Percentiles rank a stretch among this genome's conserved stretches.
phyloP scores from a whole-genome alignment of 108 stramenopile genomes.

The Cylindrotheca fusiformis region DNA sequence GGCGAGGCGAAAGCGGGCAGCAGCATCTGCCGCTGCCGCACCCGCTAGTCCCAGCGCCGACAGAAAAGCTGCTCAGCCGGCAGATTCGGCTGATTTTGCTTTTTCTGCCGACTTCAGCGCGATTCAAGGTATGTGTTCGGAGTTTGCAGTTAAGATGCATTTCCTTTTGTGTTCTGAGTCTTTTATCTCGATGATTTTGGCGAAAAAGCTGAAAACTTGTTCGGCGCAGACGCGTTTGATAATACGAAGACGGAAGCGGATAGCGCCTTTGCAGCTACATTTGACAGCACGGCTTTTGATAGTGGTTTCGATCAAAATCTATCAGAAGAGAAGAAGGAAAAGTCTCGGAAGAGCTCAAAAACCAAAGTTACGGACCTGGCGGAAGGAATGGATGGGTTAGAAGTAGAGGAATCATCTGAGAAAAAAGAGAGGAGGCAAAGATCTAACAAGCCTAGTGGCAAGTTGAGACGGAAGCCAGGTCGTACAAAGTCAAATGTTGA shows the following conservation, averaged over 20 bases:
- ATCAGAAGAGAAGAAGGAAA: no score
- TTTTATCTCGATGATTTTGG: background rate
- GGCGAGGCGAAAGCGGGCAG: slow-evolving; percentile 63
- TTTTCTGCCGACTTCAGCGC: slow-evolving; percentile 9
- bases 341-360: no score
- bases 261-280: background rate
- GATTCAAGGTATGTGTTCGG: no score
- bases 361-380: no score
- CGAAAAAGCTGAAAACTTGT: background rate
- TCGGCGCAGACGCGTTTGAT: background rate
- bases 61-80: background rate
- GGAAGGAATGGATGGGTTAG: no score
- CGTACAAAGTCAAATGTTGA: no score
- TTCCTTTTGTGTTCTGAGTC: no score
- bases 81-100: background rate
- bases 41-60: background rate
- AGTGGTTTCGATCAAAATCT: slow-evolving; percentile 1
- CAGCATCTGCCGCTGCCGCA: slow-evolving; percentile 14
- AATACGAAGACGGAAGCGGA: slow-evolving; percentile 1
- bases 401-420: no score
- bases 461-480: no score
- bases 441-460: no score
- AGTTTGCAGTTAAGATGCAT: no score
- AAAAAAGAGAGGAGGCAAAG: no score
- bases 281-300: slow-evolving; percentile 2